Base-by-base conservation (phyloP, 1,284 basidiomycete species). In the Athelia sp. region DNA sequence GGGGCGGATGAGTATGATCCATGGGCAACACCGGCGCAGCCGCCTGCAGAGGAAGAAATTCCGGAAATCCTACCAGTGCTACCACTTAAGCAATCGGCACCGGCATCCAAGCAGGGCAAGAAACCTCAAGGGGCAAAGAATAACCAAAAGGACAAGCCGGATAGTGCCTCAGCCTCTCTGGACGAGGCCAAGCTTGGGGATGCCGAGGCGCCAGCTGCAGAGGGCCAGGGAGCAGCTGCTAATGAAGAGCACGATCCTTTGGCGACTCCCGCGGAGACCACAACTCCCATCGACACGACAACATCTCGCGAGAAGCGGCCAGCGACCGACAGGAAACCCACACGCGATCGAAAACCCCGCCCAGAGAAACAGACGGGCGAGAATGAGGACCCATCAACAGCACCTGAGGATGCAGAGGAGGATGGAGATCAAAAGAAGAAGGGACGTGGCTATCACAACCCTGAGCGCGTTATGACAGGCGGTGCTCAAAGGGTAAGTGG, bases 391-490 rank as follows among this genome's bases (percentile, higher is more conserved):
- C 8, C 6, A n/a, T 6, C 36, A 17, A n/a, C 36, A n/a, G 36
- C 15, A 21, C 14, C 42, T 18, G 10, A 19, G 3, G 36, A 43
- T 44, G 44, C 47, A 48, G 56, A 56, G 40, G 43, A 65, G 56
- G 51, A 53, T 19, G 42, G n/a, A n/a, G n/a, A n/a, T n/a, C n/a
- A 72, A 50, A 77, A 77, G 62, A 75, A 74, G 63, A 78, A 74
- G 31, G 18, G 43, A 4, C 23, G 19, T 50, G 84, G 84, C 3
- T 90, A 90, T 71, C 72, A 86, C 42, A 88, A 90, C 62, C 79
- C 74, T 13, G 84, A 88, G 59, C 82, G 87, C 60, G 82, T 90
- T 67, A 87, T 78, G 69, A 90, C 87, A 10, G 87, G 87, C 13
- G 87, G 87, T n/a, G 56, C 73, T 34, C 82, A 84, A 56, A 74